Conservation (phyloP, 371 early-diverging fungal species). For the Actinomortierella wolfii region DNA sequence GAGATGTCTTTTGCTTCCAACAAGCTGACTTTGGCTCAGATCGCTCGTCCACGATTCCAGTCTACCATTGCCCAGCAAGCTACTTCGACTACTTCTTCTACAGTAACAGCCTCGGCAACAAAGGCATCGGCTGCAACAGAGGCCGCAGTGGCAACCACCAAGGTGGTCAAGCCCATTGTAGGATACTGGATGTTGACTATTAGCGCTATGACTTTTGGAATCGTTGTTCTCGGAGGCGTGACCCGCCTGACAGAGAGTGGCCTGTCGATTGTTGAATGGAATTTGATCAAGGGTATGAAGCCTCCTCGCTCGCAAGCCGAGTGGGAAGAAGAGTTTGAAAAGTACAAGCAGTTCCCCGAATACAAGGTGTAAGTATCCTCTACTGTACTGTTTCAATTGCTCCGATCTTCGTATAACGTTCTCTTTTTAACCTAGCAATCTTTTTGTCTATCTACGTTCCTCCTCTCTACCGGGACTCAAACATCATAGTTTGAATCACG, state of each 20-base stretch:
- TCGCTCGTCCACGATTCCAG: conserved; percentile 39
- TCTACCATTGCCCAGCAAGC: conserved; percentile 19
- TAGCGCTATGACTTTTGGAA: conserved; percentile 88
- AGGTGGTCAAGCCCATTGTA: conserved; percentile 67
- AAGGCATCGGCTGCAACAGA: conserved; percentile 15
- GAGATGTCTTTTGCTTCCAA: too few species aligned
- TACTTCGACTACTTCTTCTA: conserved; percentile 6
- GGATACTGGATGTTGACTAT: conserved; percentile 93
- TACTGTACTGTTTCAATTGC: background rate
- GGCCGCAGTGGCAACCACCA: conserved; percentile 22
- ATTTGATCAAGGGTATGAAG: conserved; percentile 90
- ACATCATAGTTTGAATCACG: conserved; percentile 78
- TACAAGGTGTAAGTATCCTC: conserved; percentile 77
- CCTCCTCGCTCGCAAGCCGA: conserved; percentile 87
- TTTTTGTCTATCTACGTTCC: background rate
- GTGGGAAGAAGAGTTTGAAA: conserved; percentile 94
- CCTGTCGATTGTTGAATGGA: conserved; percentile 97
- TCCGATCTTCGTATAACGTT: background rate
- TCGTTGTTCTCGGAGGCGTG: conserved; percentile 94
- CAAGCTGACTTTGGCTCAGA: conserved; percentile 2
- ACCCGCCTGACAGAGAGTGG: conserved; percentile 97
- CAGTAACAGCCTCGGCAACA: conserved; percentile 12
- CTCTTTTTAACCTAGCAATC: background rate
- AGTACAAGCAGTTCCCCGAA: conserved; percentile 97
- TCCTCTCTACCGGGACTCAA: background rate